Base-by-base conservation (phyloP, 1,284 basidiomycete species). In the Apiotrichum brassicae region DNA sequence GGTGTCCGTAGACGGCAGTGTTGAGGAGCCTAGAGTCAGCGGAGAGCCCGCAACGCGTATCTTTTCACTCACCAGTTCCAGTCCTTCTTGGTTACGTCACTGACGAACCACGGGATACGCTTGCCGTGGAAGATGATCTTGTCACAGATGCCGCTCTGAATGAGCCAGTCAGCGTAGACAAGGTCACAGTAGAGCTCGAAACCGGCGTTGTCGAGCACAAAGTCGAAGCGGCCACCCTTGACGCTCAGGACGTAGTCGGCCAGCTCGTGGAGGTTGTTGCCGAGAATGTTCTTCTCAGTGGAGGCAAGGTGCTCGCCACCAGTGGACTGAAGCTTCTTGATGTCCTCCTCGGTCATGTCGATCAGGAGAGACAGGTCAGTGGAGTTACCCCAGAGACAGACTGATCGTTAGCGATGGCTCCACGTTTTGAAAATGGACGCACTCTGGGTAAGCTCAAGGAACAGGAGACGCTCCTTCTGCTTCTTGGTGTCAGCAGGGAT, bases 281-380 rank as follows among this genome's bases (percentile, higher is more conserved):
- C 68, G 53, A 71, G 60, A 53, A 74, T 76, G 69, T 97, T 97
- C 77, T 94, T 92, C 75, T 97, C 92, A 0, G 93, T 95, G 1
- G 90, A 87, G 7, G 93, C 92, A 40, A 97, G 82, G 60, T 92
- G 85, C 49, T 94, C 93, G 25, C 92, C 92, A 23, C 93, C 94
- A 19, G 93, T 97, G 16, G 90, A 92, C 72, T 98, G 93, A n/a
- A 97, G 80, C 48, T 86, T 83, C 75, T 94, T 94, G 76, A 98
- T 97, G 72, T 97, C 93, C 38, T 97, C 93, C 74, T 97, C 93
- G 13, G 89, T 90, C 93, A 97, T 97, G 76, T 97, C 91, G 76
- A 97, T 97, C 48, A 97, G 79, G 28, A 97, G 80, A 3, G 90
- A 94, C 47, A 97, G 78, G 73, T 97, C 93, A 50, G 94, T 97